Evolutionary conservation across 257 asterid genomes (phyloP), one percentile per base, ranked within the genome.

Genomic region (Rehmannia glutinosa): DNA sequence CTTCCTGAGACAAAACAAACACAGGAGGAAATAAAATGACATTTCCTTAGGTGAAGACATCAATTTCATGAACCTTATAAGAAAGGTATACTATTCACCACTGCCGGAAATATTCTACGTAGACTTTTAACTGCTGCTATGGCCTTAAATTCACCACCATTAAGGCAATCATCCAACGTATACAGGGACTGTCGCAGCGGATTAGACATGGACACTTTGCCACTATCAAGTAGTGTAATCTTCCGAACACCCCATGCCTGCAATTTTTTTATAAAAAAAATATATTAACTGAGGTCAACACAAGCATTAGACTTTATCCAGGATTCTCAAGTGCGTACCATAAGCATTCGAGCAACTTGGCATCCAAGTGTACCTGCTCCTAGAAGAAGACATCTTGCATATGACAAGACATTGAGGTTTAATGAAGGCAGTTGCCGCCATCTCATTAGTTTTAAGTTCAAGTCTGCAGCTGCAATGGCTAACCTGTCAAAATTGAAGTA

Each of bases 301-400:
- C 15, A 49, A 64, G 23, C 28, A 50, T 52, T 8, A 15, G 57
- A 21, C 9, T 28, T 27, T 46, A 49, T 24, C 36, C 19, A 55
- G 53, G 28, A 27, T 61, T 67, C 68, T 67, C 66, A 73, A 65
- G 68, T n/a, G 60, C 88, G 35, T 76, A 92, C 98, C 99, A 90
- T 88, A 73, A 93, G 97, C 95, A 88, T 88, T 52, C 97, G 90
- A 77, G 97, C 96, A 62, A 90, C 96, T 77, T 93, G 96, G 82
- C 96, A 93, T 78, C 99, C 99, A 62, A 93, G 97, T 57, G 99
- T 90, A 53, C 99, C 99, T 51, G 96, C 97, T 71, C 99, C 99
- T 52, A 93, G 80, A 43, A 94, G 92, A 68, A 94, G 97, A 73
- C 97, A 94, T 79, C 68, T 81, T 10, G 88, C 52, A 53, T 90